phyloP scores from a whole-genome alignment of 306 rosid species.

The Cercis canadensis region DNA sequence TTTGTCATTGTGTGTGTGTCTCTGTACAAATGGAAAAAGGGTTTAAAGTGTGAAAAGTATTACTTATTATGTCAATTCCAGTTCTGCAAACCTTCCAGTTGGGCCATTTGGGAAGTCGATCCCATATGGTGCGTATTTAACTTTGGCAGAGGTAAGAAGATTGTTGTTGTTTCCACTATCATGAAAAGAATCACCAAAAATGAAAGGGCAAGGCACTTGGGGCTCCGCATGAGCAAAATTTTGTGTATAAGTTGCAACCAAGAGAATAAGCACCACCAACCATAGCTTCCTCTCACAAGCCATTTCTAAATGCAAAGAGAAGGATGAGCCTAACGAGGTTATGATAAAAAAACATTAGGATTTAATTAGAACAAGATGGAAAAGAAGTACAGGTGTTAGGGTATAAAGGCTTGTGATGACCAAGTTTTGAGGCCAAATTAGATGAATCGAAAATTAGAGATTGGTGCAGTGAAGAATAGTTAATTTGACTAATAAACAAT shows the following conservation, averaged over 20 bases:
- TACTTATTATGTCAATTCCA: constrained; percentile 43
- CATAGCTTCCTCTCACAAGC: background rate
- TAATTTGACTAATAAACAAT: too few relatives aligned
- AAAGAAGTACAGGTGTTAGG: background rate
- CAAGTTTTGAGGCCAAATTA: too few relatives aligned
- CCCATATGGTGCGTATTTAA: constrained; percentile 58
- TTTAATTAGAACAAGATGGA: background rate
- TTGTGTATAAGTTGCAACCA: background rate
- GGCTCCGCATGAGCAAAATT: constrained; percentile 27
- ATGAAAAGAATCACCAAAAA: constrained; percentile 65
- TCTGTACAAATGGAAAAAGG: background rate
- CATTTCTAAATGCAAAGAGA: background rate
- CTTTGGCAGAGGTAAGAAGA: constrained; percentile 28
- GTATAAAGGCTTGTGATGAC: too few relatives aligned
- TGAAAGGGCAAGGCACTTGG: constrained; percentile 56
- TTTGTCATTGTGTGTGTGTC: background rate
- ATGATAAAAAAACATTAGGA: too few relatives aligned
- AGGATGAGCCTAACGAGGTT: too few relatives aligned
- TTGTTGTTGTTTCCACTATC: constrained; percentile 65
- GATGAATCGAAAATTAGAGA: too few relatives aligned
- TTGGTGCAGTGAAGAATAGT: too few relatives aligned
- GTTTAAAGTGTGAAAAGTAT: background rate
- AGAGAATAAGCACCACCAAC: background rate
- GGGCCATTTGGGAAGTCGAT: constrained; percentile 51
- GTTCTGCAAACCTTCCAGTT: constrained; percentile 61